Evolutionary conservation across 2,329 filamentous ascomycete species (phyloP).

Genomic region (Apiospora marii): DNA sequence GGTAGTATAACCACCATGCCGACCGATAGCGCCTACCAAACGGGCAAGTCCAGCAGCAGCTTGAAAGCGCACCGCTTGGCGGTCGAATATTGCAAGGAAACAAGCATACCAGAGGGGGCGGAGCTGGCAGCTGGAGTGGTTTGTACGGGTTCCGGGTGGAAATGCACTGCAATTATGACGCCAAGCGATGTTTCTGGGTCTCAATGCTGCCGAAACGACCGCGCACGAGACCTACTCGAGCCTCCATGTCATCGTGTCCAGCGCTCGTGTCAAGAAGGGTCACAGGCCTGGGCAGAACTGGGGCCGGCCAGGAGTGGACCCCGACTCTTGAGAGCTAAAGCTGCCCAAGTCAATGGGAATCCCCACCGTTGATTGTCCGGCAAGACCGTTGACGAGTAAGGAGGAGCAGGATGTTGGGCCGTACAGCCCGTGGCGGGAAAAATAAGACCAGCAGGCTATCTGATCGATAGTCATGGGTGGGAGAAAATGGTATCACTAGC

Average conservation of each 20-base stretch:
- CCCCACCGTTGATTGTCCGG: background rate
- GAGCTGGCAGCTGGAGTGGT: background rate
- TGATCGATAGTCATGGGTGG: background rate
- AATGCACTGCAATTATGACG: background rate
- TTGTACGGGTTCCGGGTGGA: too few species aligned
- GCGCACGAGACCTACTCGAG: background rate
- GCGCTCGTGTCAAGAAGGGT: background rate
- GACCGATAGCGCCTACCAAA: background rate
- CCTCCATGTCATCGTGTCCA: background rate
- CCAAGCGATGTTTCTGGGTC: background rate
- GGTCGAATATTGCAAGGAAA: background rate
- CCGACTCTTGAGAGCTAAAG: background rate
- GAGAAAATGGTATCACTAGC: background rate
- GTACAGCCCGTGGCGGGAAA: background rate
- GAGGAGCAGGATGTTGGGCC: background rate
- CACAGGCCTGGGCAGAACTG: background rate
- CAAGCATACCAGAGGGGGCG: background rate
- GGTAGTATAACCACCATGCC: too few species aligned
- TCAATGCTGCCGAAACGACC: background rate
- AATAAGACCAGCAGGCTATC: background rate
- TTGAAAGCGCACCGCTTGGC: background rate
- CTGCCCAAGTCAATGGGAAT: constrained; percentile 3
- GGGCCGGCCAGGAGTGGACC: background rate
- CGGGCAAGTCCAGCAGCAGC: background rate
- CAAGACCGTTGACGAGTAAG: constrained; percentile 6